These are phyloP conservation scores for Nicotiana paniculata DNA, from an alignment of 257 asterid genomes.

Conservation along the genomic window DNA sequence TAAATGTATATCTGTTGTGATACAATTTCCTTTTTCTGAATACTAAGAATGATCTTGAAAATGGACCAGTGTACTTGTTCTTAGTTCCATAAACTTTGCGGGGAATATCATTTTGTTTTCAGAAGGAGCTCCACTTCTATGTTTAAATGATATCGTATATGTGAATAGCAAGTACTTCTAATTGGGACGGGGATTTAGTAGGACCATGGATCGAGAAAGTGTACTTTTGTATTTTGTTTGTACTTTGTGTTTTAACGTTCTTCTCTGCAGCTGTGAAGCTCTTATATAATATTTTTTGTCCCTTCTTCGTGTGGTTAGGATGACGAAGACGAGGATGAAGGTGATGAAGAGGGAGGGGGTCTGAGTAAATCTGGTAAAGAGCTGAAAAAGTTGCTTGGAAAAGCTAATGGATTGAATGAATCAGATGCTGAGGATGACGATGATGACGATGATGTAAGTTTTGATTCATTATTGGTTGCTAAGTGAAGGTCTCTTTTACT, in stretches of 20 bases:
- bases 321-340: conserved; percentile 89
- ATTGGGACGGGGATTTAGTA: neutral
- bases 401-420: conserved; percentile 77
- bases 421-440: conserved; percentile 86
- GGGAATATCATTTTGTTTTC: neutral
- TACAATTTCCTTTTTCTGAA: neutral
- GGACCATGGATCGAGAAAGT: neutral
- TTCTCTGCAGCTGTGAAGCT: neutral
- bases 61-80: neutral
- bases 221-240: neutral
- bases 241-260: neutral
- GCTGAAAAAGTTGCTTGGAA: conserved; percentile 88
- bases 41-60: neutral
- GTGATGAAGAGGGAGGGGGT: conserved; percentile 73
- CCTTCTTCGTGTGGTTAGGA: conserved; percentile 40
- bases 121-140: neutral
- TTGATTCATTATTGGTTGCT: neutral
- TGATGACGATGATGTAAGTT: conserved; percentile 73
- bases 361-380: conserved; percentile 97
- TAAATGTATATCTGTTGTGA: neutral
- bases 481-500: neutral
- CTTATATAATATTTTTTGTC: neutral
- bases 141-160: neutral
- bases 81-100: neutral
- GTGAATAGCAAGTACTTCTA: neutral